A percentile compares a stretch with the other conserved stretches of the same genome.
phyloP scores from a whole-genome alignment of 2,329 filamentous ascomycete species.

The Fonsecaea multimorphosa region DNA sequence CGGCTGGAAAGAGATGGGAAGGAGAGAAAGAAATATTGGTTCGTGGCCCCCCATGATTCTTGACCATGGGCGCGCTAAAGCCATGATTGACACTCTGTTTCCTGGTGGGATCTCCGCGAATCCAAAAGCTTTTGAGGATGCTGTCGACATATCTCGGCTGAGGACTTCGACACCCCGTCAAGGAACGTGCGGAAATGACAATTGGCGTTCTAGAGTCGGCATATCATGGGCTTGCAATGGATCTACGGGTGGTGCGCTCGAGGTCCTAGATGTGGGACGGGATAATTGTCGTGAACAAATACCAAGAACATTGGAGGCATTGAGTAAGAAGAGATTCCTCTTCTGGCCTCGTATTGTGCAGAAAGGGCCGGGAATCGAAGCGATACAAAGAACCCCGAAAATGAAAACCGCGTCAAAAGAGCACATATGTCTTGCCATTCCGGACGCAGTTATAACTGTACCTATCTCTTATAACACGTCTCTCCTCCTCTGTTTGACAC shows the following conservation, averaged over 20 bases:
- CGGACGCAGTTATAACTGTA: neutral
- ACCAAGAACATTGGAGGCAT: neutral
- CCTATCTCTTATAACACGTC: neutral
- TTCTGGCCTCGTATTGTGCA: neutral
- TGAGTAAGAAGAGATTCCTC: neutral
- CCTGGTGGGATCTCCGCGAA: neutral
- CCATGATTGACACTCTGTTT: neutral
- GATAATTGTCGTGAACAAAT: neutral
- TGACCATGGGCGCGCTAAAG: neutral
- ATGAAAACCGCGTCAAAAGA: neutral
- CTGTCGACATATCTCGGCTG: conserved; percentile 1
- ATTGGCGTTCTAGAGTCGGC: conserved; percentile 9
- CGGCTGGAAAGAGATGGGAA: neutral
- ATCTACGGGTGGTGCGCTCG: neutral
- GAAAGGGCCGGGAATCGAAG: neutral
- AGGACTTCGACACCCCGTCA: neutral
- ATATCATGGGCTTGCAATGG: neutral
- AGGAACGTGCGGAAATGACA: neutral
- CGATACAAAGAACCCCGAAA: neutral
- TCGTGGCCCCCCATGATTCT: neutral
- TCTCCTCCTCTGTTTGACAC: neutral
- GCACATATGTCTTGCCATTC: conserved; percentile 1
- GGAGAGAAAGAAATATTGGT: neutral
- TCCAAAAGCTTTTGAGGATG: conserved; percentile 9
- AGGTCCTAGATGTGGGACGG: neutral